Percentiles rank a stretch among this genome's conserved stretches.
phyloP scores from a whole-genome alignment of 176 grass and related monocot species.

The Rhipidocladum racemiflorum region DNA sequence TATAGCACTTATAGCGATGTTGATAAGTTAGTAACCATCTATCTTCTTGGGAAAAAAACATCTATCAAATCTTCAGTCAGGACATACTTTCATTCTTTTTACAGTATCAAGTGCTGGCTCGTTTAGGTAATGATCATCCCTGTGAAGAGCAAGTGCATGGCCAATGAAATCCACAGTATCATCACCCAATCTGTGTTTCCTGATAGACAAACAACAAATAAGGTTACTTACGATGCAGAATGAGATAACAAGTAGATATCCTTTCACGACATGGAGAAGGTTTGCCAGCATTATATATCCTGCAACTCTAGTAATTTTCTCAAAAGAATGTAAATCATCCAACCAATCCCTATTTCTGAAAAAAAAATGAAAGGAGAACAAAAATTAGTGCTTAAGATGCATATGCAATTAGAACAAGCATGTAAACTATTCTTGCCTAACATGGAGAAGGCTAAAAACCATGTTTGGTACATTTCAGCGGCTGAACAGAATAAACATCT shows the following conservation, averaged over 20 bases:
- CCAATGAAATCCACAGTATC: slow-evolving; percentile 91
- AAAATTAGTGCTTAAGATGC: neutral
- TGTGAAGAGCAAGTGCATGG: slow-evolving; percentile 81
- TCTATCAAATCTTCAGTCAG: neutral
- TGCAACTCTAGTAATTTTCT: slow-evolving; percentile 1
- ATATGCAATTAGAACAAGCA: slow-evolving; percentile 8
- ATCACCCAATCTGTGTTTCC: slow-evolving; percentile 78
- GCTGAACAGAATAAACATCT: neutral
- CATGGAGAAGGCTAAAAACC: neutral
- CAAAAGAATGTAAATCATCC: neutral
- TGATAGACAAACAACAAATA: slow-evolving; percentile 29
- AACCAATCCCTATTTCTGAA: neutral
- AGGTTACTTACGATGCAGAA: neutral
- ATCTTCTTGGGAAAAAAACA: neutral
- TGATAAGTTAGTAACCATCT: neutral
- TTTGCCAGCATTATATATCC: neutral
- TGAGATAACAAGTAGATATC: neutral
- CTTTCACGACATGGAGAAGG: neutral
- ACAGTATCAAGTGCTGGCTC: slow-evolving; percentile 88
- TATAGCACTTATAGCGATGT: neutral
- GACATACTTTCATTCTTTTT: slow-evolving; percentile 90
- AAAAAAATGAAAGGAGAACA: neutral
- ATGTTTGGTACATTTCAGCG: slow-evolving; percentile 17
- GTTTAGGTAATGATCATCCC: slow-evolving; percentile 60
- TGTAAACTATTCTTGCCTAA: neutral